Base-by-base conservation (phyloP, 371 early-diverging fungal species). In the Smittium mucronatum region DNA sequence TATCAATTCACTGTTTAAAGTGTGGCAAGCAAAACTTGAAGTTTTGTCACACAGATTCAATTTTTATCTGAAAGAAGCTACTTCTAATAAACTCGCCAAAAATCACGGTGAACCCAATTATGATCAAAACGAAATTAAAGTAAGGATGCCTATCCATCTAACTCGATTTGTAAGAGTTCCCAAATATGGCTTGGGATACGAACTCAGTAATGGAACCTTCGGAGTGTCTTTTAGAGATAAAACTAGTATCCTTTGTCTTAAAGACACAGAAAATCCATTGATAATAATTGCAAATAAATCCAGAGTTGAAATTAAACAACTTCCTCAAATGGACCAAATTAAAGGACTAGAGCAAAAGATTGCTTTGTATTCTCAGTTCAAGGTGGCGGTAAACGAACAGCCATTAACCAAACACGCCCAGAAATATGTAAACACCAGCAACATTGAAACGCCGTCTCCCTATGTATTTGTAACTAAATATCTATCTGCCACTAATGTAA, bases 181-280 rank as follows among this genome's bases (percentile, higher is more conserved):
- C n/a, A 69, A 69, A 36, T 69, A 69, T 58, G 69, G 69, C 11
- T 30, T 64, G 15, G 69, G 69, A 5, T 69, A 69, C 29, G 63
- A 63, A 36, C 69, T 69, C 5, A 63, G 57, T 34, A 69, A 69
- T 69, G 64, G 64, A 5, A 58, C 58, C 1, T 69, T 63, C 36
- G 69, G 69, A 25, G 63, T 69, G 16, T 69, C 63, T 5, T 69
- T 69, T 69, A 57, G 69, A 58, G 69, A 69, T 58, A 33, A 36
- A 35, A 58, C 69, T 17, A 69, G 63, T 33, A 26, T 69, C n/a
- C 36, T 64, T 31, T 34, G 47, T 28, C 16, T 26, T 26, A 31
- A 34, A 61, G 69, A 58, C 2, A 69, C 8, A 8, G 5, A 57
- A 26, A 21, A 15, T 30, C 35, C 59, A 2, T 58, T 64, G 15